phyloP scores from a whole-genome alignment of 106 monocot genomes.

The Gastrodia elata region DNA sequence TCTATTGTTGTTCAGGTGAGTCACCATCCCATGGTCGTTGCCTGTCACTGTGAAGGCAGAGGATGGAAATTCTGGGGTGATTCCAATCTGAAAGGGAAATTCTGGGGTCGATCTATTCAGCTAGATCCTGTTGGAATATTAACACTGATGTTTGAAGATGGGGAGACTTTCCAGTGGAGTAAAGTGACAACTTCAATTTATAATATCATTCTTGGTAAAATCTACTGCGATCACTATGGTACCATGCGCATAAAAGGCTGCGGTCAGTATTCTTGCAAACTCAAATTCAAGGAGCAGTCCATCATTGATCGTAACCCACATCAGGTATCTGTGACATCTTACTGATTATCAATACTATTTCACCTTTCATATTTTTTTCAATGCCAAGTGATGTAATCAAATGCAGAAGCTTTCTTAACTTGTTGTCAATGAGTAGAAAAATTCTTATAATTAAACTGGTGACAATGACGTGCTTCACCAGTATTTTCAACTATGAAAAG shows the following conservation, averaged over 20 bases:
- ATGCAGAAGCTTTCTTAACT: neutral
- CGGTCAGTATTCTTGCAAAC: slow-evolving; percentile 85
- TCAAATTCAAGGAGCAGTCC: slow-evolving; percentile 93
- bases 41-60: slow-evolving; percentile 88
- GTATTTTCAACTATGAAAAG: neutral
- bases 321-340: slow-evolving; percentile 41
- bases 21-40: slow-evolving; percentile 93
- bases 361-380: neutral
- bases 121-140: slow-evolving; percentile 87
- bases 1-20: slow-evolving; percentile 53
- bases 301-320: slow-evolving; percentile 93
- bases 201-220: slow-evolving; percentile 91
- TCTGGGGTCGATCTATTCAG: slow-evolving; percentile 94
- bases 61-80: slow-evolving; percentile 98
- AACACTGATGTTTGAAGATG: slow-evolving; percentile 90
- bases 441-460: no score
- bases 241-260: slow-evolving; percentile 85
- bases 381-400: neutral
- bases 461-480: neutral
- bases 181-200: slow-evolving; percentile 95
- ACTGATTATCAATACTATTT: neutral
- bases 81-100: slow-evolving; percentile 89
- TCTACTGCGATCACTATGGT: slow-evolving; percentile 96
- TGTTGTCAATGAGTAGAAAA: no score
- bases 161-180: slow-evolving; percentile 91